A percentile compares a stretch with the other conserved stretches of the same genome.
phyloP scores from a whole-genome alignment of 768 basidiomycete species.

The Boletus eberwhitei region DNA sequence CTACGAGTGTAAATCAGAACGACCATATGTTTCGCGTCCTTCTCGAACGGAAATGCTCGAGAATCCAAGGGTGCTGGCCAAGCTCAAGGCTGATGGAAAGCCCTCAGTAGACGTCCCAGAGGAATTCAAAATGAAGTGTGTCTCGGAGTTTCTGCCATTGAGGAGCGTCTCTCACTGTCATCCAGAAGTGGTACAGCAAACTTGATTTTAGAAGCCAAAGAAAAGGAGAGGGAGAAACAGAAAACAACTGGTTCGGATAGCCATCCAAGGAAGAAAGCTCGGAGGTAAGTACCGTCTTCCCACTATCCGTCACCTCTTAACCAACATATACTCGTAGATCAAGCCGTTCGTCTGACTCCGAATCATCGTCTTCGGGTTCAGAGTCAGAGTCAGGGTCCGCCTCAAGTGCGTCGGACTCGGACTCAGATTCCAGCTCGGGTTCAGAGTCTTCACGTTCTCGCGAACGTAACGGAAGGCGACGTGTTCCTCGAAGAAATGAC shows the following conservation, averaged over 20 bases:
- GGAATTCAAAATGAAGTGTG: slow-evolving; percentile 82
- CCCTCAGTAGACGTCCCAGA: slow-evolving; percentile 85
- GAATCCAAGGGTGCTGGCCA: slow-evolving; percentile 65
- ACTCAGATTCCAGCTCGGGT: slow-evolving; percentile 39
- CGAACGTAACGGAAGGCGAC: slow-evolving; percentile 40
- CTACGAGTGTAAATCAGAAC: slow-evolving; percentile 79
- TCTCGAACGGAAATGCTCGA: slow-evolving; percentile 85
- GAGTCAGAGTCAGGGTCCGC: slow-evolving; percentile 4
- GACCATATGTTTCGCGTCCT: slow-evolving; percentile 86
- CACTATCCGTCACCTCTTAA: neutral
- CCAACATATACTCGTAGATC: slow-evolving; percentile 26
- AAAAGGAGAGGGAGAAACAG: slow-evolving; percentile 62
- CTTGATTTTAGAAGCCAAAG: slow-evolving; percentile 77
- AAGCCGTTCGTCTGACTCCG: slow-evolving; percentile 29
- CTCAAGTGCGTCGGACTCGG: slow-evolving; percentile 29
- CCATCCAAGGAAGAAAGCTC: slow-evolving; percentile 34
- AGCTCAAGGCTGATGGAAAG: slow-evolving; percentile 65
- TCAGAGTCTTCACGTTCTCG: slow-evolving; percentile 47
- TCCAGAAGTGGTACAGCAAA: slow-evolving; percentile 76
- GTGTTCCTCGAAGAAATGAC: slow-evolving; percentile 29
- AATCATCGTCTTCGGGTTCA: slow-evolving; percentile 26
- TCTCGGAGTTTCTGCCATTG: slow-evolving; percentile 6
- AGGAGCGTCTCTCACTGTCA: slow-evolving; percentile 1
- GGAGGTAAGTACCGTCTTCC: slow-evolving; percentile 38
- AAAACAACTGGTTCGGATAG: slow-evolving; percentile 27